Evolutionary conservation across 805 yeast genomes (phyloP).

Genomic region (Kluyveromyces wickerhamii): DNA sequence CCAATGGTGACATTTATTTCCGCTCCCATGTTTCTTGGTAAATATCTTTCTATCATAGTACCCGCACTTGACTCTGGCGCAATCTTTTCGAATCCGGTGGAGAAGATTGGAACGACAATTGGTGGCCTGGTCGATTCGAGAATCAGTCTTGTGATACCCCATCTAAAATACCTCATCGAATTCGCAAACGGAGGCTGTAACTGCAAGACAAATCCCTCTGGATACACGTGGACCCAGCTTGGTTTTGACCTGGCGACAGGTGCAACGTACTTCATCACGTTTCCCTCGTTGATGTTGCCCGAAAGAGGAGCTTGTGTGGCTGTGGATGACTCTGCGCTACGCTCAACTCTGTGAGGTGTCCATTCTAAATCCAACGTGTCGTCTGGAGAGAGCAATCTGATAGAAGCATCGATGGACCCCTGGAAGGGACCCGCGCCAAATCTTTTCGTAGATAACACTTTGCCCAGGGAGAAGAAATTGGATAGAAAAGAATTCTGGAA

Average conservation of each 20-base stretch:
- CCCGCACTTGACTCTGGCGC: conserved; percentile 66
- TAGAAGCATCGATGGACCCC: conserved; percentile 79
- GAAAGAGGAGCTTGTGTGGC: no score
- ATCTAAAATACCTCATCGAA: conserved; percentile 89
- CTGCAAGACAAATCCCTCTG: conserved; percentile 92
- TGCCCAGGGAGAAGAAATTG: conserved; percentile 76
- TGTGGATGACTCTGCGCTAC: no score
- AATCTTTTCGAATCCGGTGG: conserved; percentile 79
- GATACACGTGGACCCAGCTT: conserved; percentile 90
- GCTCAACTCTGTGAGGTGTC: conserved; percentile 20
- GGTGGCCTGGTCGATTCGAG: conserved; percentile 81
- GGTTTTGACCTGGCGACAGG: conserved; percentile 60
- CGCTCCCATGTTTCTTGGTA: conserved; percentile 59
- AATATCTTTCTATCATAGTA: conserved; percentile 44
- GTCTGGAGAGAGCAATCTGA: conserved; percentile 72
- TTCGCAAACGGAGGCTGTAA: conserved; percentile 67
- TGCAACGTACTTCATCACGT: conserved; percentile 28
- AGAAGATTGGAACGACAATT: conserved; percentile 76
- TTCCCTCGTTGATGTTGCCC: conserved; percentile 6
- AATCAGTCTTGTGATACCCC: conserved; percentile 86
- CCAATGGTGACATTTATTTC: conserved; percentile 68
- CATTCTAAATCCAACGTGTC: conserved; percentile 43
- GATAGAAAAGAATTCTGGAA: conserved; percentile 48
- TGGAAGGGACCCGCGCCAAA: conserved; percentile 94
- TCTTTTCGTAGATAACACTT: conserved; percentile 76